Percentiles rank a stretch among this genome's conserved stretches.
Conservation (phyloP, 306 rosid species). For the Pachyrhizus erosus region DNA sequence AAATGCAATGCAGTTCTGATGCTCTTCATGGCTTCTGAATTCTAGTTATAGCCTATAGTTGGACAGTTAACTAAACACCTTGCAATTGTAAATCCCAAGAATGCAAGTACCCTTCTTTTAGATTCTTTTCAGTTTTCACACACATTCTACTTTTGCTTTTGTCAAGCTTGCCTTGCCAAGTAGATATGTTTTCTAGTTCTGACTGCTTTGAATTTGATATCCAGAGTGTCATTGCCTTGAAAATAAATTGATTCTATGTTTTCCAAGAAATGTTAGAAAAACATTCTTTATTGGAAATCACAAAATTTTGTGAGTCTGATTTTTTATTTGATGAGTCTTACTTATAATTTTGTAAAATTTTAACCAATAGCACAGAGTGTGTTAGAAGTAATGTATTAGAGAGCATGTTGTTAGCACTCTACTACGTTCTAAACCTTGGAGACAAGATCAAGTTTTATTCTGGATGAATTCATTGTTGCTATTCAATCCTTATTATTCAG, state of each 20-base stretch:
- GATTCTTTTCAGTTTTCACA: not conserved
- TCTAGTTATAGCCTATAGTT: not conserved
- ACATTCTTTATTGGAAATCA: not conserved
- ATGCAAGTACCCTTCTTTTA: not conserved
- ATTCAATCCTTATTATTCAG: not conserved
- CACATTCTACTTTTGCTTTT: not conserved
- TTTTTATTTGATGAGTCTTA: not conserved
- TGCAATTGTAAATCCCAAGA: not conserved
- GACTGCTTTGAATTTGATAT: not conserved
- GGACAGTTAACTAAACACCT: not conserved
- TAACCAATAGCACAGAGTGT: not conserved
- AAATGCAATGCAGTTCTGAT: not conserved
- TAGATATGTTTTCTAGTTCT: not conserved
- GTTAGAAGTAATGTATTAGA: not conserved
- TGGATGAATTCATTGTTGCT: not conserved
- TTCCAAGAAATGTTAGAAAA: not conserved
- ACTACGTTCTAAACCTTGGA: not conserved
- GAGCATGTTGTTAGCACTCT: not conserved
- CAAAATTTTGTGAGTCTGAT: not conserved
- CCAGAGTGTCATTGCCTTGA: not conserved
- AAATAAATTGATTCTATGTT: not conserved
- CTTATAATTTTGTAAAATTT: not conserved
- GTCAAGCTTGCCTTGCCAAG: not conserved
- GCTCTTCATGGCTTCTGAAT: not conserved
- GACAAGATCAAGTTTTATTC: not conserved